Evolutionary conservation across 2,329 filamentous ascomycete species (phyloP).

Genomic region (Colletotrichum lindemuthianum): DNA sequence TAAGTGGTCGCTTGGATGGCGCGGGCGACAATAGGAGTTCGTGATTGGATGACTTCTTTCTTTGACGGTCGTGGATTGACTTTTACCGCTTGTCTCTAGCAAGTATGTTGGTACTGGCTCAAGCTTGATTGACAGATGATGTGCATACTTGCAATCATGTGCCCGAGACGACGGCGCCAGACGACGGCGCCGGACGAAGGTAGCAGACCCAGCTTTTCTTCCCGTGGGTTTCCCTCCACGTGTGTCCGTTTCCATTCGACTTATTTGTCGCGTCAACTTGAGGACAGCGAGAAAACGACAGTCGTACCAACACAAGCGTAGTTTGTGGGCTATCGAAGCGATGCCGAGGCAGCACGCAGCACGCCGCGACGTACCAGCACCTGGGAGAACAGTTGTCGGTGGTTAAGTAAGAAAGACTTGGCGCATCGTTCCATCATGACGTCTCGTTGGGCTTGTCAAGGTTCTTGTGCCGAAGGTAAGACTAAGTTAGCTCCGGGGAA

Average conservation of each 20-base stretch:
- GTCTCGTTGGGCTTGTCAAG: constrained; percentile 5
- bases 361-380: constrained; percentile 19
- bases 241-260: neutral
- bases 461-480: constrained; percentile 4
- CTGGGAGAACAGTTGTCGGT: neutral
- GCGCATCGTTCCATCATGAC: constrained; percentile 27
- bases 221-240: neutral
- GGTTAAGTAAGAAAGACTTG: constrained; percentile 23
- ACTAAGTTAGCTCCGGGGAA: neutral
- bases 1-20: constrained; percentile 12
- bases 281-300: neutral
- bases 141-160: constrained; percentile 25
- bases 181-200: neutral
- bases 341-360: neutral
- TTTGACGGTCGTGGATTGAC: neutral
- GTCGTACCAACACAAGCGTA: neutral
- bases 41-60: constrained; percentile 6
- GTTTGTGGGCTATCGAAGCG: neutral
- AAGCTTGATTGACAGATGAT: constrained; percentile 33
- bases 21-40: constrained; percentile 4
- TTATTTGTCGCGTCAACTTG: neutral
- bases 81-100: neutral
- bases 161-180: constrained; percentile 17
- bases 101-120: no score
- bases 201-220: neutral